A percentile compares a stretch with the other conserved stretches of the same genome.
These are phyloP conservation scores for Lichenothelia convexa DNA, from an alignment of 495 filamentous ascomycete genomes.

Conservation along the genomic window DNA sequence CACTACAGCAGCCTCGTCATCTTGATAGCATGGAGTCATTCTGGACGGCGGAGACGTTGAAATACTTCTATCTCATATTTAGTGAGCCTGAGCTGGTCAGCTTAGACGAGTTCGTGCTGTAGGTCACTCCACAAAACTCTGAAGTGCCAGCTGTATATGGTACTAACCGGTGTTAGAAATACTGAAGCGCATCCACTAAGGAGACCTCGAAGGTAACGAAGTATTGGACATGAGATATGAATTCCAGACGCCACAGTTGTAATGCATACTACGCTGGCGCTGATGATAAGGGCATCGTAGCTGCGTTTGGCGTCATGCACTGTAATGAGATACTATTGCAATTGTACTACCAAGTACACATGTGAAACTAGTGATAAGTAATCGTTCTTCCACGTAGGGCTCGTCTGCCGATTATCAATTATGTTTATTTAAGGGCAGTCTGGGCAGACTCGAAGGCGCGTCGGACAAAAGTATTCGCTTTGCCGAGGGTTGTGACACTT, in stretches of 20 bases:
- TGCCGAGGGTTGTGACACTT: too few relatives aligned
- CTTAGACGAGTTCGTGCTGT: slow-evolving; percentile 73
- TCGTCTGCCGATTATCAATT: too few relatives aligned
- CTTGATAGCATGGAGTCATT: slow-evolving; percentile 36
- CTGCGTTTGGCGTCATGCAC: too few relatives aligned
- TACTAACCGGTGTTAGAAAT: slow-evolving; percentile 12
- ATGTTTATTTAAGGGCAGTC: not conserved
- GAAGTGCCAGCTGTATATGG: not conserved
- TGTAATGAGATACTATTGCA: too few relatives aligned
- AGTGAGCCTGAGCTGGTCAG: slow-evolving; percentile 52
- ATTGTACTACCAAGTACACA: too few relatives aligned
- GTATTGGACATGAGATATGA: not conserved
- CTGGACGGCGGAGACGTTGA: slow-evolving; percentile 59
- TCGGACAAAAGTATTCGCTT: too few relatives aligned
- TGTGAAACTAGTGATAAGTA: too few relatives aligned
- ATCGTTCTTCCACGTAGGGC: too few relatives aligned
- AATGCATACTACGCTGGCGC: too few relatives aligned
- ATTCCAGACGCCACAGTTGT: too few relatives aligned
- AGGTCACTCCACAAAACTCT: slow-evolving; percentile 9
- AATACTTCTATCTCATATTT: slow-evolving; percentile 67
- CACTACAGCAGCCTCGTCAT: slow-evolving; percentile 7
- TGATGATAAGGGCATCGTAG: too few relatives aligned
- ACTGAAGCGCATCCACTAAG: slow-evolving; percentile 35
- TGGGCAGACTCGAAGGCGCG: not conserved
- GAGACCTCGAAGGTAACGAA: slow-evolving; percentile 19